Evolutionary conservation across 495 filamentous ascomycete species (phyloP).

Genomic region (Pyronema domesticum): DNA sequence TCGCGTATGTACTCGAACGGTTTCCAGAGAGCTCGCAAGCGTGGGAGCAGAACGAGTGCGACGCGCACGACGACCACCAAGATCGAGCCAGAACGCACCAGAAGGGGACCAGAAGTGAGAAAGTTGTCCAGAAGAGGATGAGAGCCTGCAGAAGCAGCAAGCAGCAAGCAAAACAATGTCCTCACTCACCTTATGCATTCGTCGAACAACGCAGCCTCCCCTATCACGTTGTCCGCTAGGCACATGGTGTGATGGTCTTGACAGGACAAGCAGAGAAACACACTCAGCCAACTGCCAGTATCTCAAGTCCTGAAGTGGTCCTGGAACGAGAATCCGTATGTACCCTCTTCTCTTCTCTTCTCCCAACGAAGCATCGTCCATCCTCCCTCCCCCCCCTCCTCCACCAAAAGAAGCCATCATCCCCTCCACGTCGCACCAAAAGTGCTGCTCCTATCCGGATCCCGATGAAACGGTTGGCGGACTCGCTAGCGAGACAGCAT

Average conservation of each 20-base stretch:
- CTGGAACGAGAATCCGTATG: too few relatives aligned
- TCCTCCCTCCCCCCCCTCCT: too few relatives aligned
- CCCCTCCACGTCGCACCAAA: not conserved
- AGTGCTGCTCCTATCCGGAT: slow-evolving; percentile 8
- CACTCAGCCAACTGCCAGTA: not conserved
- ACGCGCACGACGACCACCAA: too few relatives aligned
- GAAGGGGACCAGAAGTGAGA: too few relatives aligned
- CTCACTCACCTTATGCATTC: not conserved
- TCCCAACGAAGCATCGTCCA: not conserved
- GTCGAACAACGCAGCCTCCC: not conserved
- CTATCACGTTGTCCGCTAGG: not conserved
- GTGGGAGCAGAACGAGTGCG: too few relatives aligned
- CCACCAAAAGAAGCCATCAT: not conserved
- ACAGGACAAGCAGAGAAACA: not conserved
- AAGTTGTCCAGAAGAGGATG: too few relatives aligned
- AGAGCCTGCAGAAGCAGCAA: too few relatives aligned
- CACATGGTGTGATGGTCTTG: not conserved
- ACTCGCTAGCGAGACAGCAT: not conserved
- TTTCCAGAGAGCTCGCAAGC: too few relatives aligned
- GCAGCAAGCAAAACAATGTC: not conserved
- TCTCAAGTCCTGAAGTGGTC: too few relatives aligned
- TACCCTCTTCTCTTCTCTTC: not conserved
- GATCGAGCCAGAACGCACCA: too few relatives aligned
- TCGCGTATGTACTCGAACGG: too few relatives aligned
- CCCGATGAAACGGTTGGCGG: slow-evolving; percentile 25